Evolutionary conservation across 2,329 filamentous ascomycete species (phyloP), one percentile per base, ranked within the genome.

Genomic region (Fusarium tanahbumbuense): DNA sequence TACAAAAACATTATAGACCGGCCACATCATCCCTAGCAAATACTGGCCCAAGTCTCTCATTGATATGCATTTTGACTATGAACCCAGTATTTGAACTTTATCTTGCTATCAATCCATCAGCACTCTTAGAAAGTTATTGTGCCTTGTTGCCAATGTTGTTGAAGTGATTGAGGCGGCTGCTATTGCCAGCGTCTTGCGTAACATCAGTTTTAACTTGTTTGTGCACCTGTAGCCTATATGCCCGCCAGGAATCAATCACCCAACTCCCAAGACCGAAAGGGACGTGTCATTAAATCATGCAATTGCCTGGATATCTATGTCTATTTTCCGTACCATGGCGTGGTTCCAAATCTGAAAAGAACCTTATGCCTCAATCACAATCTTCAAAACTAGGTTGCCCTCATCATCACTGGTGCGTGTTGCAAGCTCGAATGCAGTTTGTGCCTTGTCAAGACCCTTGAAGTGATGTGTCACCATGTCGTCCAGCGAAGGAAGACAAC

Each of bases 381-480:
- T 91, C 82, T 93, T 93, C 67, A 93, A 80, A 18, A 93, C 90
- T 56, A 93, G 79, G 20, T 88, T 90, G 1, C 91, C 91, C 3
- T 89, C 81, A 32, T 88, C 87, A 73, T 93, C 92, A 40, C 86
- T 85, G 0, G 90, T 92, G 74, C 88, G 87, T 16, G 88, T 86
- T 4, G 91, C 92, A 76, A 93, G 85, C 73, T 91, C 88, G 76
- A 93, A 93, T 3, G 91, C 91, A 46, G 85, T 82, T 59, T 86
- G 85, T 9, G 88, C 89, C 30, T 86, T 83, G 16, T 85, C 87
- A 1, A 93, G 81, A 1, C 91, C 91, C 66, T 86, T 87, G 78
- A 90, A 91, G 9, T 88, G 85, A 78, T 93, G 91, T 6, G 91
- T 93, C n/a, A 93, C 87, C 83, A 93, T 86, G 74, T 89, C 87